Percentiles rank a stretch among this genome's conserved stretches.
Conservation (phyloP, 2,329 filamentous ascomycete genomes). For the Colletotrichum euphorbiae region DNA sequence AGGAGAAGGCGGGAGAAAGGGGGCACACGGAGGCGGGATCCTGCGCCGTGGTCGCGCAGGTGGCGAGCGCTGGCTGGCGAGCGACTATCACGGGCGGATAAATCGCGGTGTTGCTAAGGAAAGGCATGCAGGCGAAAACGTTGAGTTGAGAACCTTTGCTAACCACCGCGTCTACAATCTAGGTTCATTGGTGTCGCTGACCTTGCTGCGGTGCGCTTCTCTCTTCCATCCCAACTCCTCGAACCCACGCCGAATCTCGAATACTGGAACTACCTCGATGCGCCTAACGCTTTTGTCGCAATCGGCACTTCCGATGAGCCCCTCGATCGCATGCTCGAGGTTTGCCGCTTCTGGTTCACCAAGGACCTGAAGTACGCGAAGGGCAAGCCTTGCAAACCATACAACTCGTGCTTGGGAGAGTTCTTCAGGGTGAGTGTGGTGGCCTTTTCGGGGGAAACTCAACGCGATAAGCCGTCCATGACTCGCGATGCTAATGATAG, state of each 20-base stretch:
- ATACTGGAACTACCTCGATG: conserved; percentile 98
- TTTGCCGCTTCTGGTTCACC: conserved; percentile 97
- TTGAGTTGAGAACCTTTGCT: conserved; percentile 8
- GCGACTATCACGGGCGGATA: neutral
- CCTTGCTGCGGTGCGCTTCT: conserved; percentile 95
- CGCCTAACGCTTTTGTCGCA: conserved; percentile 86
- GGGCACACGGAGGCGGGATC: neutral
- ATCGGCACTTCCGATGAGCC: conserved; percentile 92
- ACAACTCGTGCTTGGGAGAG: conserved; percentile 96
- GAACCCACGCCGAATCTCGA: conserved; percentile 97
- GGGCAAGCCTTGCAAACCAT: conserved; percentile 98
- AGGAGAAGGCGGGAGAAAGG: neutral
- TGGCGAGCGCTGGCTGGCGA: neutral
- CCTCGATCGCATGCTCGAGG: conserved; percentile 93
- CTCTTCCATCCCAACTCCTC: conserved; percentile 91
- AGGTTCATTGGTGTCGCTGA: conserved; percentile 97
- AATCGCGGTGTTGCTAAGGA: neutral
- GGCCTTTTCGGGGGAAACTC: neutral
- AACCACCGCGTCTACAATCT: conserved; percentile 37
- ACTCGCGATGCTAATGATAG: conserved; percentile 13
- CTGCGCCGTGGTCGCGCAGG: neutral
- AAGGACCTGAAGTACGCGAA: conserved; percentile 99
- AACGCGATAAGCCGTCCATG: neutral
- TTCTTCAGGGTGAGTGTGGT: conserved; percentile 84
- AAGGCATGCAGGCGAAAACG: no score